Evolutionary conservation across 768 basidiomycete species (phyloP), one percentile per base, ranked within the genome.

Genomic region (Fistulinella prunicolor): DNA sequence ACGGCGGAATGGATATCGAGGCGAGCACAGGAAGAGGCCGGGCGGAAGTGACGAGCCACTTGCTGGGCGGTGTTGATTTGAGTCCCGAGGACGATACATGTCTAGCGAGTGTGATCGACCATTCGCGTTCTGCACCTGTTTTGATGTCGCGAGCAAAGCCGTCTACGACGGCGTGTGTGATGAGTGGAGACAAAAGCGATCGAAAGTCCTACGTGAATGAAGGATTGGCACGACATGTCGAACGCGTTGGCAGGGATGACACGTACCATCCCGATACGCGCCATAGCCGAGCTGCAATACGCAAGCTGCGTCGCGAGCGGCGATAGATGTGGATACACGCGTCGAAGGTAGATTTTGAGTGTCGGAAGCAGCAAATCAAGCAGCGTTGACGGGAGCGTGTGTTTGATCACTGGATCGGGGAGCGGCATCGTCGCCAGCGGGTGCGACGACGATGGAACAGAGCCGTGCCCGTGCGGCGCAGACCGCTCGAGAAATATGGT

Each of bases 291-390:
- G 8, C 93, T 84, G 63, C 94, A 96, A 67, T 98, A 97, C 12
- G 89, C 87, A 38, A 98, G 78, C 59, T 98, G 95, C 0, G 94
- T 95, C 49, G 96, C 94, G 76, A 29, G 94, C 83, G 19, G 91
- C 78, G 54, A 95, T 76, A 20, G 89, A 71, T 17, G 86, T 60
- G 13, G 85, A 72, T 24, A 83, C 70, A 66, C 74, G 9, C 75
- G 78, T 0, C 83, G 79, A 14, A 96, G 77, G 41, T 82, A 77
- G 8, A 71, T 72, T 4, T 73, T 63, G 35, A 96, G 73, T 6
- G 83, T 67, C n/a, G 81, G 76, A 44, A 94, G 76, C 41, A 97
- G 81, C 29, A 85, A 70, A 3, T 68, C 57, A 9, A 69, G 60
- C 19, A 71, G 41, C 23, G 66, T 61, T 28, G 65, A 62, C 16